A percentile compares a stretch with the other conserved stretches of the same genome.
Conservation (phyloP, 306 rosid genomes). For the Begonia loranthoides region DNA sequence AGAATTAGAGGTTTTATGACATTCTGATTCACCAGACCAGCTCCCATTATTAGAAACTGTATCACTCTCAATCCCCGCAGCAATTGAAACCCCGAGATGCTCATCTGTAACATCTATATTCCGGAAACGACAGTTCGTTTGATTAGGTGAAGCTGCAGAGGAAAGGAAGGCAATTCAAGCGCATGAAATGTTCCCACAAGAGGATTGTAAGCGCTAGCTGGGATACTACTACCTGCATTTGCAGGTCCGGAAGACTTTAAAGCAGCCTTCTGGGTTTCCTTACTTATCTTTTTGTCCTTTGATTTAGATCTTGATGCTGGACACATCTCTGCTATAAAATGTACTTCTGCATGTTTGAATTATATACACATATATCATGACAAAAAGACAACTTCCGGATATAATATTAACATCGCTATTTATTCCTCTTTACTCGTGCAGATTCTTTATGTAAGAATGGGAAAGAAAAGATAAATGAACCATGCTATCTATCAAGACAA, state of each 20-base stretch:
- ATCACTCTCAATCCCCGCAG: slow-evolving; percentile 64
- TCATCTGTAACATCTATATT: slow-evolving; percentile 93
- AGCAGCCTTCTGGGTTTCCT: slow-evolving; percentile 58
- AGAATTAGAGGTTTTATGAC: slow-evolving; percentile 59
- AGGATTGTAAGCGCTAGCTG: slow-evolving; percentile 89
- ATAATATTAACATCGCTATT: too few relatives aligned
- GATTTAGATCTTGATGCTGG: background rate
- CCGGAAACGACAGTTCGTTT: slow-evolving; percentile 63
- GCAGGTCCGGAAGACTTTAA: slow-evolving; percentile 49
- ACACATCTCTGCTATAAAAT: slow-evolving; percentile 2
- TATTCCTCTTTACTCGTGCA: too few relatives aligned
- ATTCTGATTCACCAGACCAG: slow-evolving; percentile 99
- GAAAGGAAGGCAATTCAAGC: slow-evolving; percentile 37
- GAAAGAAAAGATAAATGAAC: background rate
- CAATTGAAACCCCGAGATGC: slow-evolving; percentile 44
- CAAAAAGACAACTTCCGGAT: too few relatives aligned
- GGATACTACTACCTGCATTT: slow-evolving; percentile 44
- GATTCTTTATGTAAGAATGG: background rate
- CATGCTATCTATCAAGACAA: background rate
- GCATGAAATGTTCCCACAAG: slow-evolving; percentile 75
- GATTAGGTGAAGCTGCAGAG: slow-evolving; percentile 43
- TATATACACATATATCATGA: background rate
- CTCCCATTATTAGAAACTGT: slow-evolving; percentile 91
- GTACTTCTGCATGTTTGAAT: background rate
- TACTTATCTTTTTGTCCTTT: slow-evolving; percentile 7